Evolutionary conservation across 73 alveolate genomes (phyloP).

Genomic region (Paraurostyla sp.): DNA sequence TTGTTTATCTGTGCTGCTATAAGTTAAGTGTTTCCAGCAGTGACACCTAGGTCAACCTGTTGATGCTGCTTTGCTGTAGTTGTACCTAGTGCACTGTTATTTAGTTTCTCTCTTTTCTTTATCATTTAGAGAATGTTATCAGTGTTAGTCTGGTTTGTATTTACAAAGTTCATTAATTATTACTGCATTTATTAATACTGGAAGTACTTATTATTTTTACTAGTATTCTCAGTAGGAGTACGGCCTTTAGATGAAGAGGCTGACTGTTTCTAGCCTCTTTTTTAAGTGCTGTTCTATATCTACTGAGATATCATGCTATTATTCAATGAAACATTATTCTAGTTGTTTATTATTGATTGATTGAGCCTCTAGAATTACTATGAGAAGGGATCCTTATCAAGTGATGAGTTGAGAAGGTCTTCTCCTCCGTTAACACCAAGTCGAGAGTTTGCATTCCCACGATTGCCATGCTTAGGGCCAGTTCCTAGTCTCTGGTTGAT

Average conservation of each 20-base stretch:
- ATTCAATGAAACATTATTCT: neutral
- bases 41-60: constrained; percentile 11
- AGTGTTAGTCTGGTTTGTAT: neutral
- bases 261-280: neutral
- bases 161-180: constrained; percentile 10
- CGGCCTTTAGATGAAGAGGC: neutral
- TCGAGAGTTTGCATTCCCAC: neutral
- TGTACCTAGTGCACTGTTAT: constrained; percentile 57
- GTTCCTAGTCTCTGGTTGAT: neutral
- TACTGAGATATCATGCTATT: neutral
- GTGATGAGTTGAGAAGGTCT: neutral
- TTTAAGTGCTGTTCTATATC: neutral
- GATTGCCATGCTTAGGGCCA: neutral
- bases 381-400: constrained; percentile 40
- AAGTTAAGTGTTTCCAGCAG: neutral
- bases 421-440: neutral
- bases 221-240: neutral
- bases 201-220: neutral
- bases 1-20: neutral
- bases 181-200: neutral
- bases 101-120: constrained; percentile 57
- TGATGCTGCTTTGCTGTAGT: neutral
- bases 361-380: neutral
- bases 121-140: constrained; percentile 41
- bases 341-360: neutral